These are phyloP conservation scores for Fraxinus sp. DNA, from an alignment of 305 asterid genomes.

Conservation along the genomic window DNA sequence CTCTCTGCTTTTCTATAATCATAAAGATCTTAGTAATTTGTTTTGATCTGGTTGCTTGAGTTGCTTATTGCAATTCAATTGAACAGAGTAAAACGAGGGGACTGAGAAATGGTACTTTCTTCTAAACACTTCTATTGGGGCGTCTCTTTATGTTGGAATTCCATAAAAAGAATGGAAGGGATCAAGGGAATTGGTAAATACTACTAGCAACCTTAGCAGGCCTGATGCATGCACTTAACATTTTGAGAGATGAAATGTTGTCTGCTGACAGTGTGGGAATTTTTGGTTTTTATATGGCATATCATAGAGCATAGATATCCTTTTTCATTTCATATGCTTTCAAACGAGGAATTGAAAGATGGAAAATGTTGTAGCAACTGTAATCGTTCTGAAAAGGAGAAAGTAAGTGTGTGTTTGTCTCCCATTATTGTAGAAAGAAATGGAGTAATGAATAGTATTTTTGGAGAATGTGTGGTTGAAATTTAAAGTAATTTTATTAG, in stretches of 20 bases:
- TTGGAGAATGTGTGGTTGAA: no score
- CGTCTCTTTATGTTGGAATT: neutral
- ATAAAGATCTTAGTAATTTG: neutral
- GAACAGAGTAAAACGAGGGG: conserved; percentile 6
- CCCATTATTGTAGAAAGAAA: no score
- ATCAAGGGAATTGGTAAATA: neutral
- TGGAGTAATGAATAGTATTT: no score
- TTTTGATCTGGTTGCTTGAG: neutral
- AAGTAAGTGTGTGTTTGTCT: no score
- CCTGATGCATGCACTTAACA: neutral
- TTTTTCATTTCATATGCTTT: neutral
- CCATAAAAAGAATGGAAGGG: neutral
- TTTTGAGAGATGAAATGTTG: neutral
- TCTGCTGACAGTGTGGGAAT: neutral
- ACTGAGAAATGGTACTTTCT: neutral
- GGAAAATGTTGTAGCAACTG: neutral
- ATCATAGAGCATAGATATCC: neutral
- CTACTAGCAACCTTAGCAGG: neutral
- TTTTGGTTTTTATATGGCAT: neutral
- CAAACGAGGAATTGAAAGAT: neutral
- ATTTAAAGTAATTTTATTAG: no score
- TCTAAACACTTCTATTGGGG: neutral
- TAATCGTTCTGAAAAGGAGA: neutral
- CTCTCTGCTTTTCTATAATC: neutral
- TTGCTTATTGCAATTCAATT: neutral